These are phyloP conservation scores for Fusarium avenaceum DNA, from an alignment of 2,329 filamentous ascomycete genomes.

Conservation along the genomic window DNA sequence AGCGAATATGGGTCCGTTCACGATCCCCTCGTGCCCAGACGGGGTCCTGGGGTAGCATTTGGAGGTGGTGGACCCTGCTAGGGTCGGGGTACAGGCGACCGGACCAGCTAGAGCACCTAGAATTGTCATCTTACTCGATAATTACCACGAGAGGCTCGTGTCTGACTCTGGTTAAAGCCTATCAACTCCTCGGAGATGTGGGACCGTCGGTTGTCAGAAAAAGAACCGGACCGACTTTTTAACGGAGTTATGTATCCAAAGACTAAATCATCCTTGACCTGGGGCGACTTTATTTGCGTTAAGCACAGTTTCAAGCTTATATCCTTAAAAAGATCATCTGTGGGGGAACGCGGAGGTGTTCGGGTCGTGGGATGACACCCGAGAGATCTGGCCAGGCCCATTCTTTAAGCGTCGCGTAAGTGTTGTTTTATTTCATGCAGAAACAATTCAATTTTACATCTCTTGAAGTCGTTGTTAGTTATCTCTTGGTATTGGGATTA, in stretches of 20 bases:
- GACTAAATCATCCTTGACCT: not conserved
- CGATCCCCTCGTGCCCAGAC: conserved; percentile 1
- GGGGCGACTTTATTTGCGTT: conserved; percentile 16
- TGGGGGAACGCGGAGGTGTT: conserved; percentile 31
- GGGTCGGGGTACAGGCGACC: not conserved
- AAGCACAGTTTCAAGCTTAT: conserved; percentile 23
- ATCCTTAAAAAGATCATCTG: conserved; percentile 23
- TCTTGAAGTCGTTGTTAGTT: not conserved
- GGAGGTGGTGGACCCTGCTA: conserved; percentile 16
- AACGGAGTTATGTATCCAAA: not conserved
- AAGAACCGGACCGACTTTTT: conserved; percentile 45
- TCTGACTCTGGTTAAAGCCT: conserved; percentile 6
- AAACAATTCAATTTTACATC: not conserved
- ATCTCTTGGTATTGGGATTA: conserved; percentile 20
- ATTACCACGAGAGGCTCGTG: conserved; percentile 1
- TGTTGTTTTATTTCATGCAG: conserved; percentile 8
- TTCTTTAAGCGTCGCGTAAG: conserved; percentile 30
- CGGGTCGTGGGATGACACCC: conserved; percentile 18
- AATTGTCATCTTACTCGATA: conserved; percentile 30
- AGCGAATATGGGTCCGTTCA: conserved; percentile 6
- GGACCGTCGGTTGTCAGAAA: conserved; percentile 38
- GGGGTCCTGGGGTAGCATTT: conserved; percentile 10
- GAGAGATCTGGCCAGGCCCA: conserved; percentile 31
- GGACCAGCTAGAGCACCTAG: conserved; percentile 13
- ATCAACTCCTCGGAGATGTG: conserved; percentile 17